Conservation (phyloP, 2,329 filamentous ascomycete species). For the Albophoma yamanashiensis region DNA sequence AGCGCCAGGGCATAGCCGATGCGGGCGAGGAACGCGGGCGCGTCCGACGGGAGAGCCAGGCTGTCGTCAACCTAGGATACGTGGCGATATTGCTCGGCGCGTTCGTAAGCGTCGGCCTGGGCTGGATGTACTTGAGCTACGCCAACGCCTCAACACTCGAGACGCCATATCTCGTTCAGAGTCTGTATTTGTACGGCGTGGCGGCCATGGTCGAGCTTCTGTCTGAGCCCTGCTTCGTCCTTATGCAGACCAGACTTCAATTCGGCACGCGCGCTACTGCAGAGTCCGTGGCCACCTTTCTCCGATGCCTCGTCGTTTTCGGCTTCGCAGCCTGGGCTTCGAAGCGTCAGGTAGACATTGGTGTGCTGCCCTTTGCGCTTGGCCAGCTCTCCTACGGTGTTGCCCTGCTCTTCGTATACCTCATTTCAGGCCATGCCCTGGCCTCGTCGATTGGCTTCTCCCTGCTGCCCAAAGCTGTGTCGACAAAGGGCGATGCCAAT, state of each 20-base stretch:
- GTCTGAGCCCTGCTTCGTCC: conserved; percentile 80
- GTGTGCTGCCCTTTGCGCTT: conserved; percentile 78
- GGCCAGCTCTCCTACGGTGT: conserved; percentile 73
- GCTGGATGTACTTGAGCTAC: conserved; percentile 54
- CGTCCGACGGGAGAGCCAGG: conserved; percentile 43
- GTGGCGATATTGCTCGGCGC: conserved; percentile 61
- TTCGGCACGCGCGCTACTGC: conserved; percentile 74
- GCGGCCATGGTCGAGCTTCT: conserved; percentile 63
- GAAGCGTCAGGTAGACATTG: conserved; percentile 38
- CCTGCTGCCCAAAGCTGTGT: conserved; percentile 41
- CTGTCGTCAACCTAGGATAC: conserved; percentile 82
- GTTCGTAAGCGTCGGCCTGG: conserved; percentile 52
- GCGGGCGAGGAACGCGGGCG: conserved; percentile 2
- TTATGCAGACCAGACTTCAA: conserved; percentile 70
- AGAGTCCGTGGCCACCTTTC: conserved; percentile 71
- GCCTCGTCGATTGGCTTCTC: conserved; percentile 55
- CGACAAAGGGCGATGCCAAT: conserved; percentile 7
- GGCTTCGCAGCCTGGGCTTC: conserved; percentile 56
- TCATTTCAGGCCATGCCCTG: conserved; percentile 45
- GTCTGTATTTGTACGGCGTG: conserved; percentile 43
- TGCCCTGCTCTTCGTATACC: conserved; percentile 60
- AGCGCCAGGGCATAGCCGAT: conserved; percentile 48
- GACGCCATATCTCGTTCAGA: conserved; percentile 51
- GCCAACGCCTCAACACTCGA: conserved; percentile 33
- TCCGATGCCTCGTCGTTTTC: conserved; percentile 68